Evolutionary conservation across 805 yeast genomes (phyloP), one percentile per base, ranked within the genome.

Genomic region (Candida arabinofermentans): DNA sequence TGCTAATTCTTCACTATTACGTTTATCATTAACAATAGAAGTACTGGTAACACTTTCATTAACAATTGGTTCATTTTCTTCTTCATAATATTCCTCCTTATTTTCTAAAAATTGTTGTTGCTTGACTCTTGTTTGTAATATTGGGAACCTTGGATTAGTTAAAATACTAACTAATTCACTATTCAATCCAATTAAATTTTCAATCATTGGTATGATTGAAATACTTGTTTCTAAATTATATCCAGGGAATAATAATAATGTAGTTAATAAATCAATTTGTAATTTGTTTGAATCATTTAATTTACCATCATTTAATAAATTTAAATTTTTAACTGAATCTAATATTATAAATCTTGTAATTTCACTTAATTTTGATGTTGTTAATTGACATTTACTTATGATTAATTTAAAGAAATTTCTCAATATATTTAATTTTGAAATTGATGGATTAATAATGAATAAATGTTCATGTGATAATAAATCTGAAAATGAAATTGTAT

Each of bases 91-190:
- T 19, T 54, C 54, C 23, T 48, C 53, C 18, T 45, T 33, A 19
- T 27, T 5, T n/a, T n/a, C 46, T 17, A 24, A 14, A 13, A 32
- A n/a, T 14, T 24, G 21, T 3, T 24, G 26, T 27, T 34, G 36
- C n/a, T 23, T 33, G 7, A 29, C 36, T 31, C 51, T 47, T 33
- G 38, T 24, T 9, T 63, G 54, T 12, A 62, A 40, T n/a, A 61
- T 34, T 3, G 96, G 96, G 51, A 87, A 75, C 53, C 93, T 70
- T 32, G 96, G 95, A 53, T 84, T 83, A 40, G 77, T 72, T 51
- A 86, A 69, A 1, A 83, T 68, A 54, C 86, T 77, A 32, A 81
- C 57, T 17, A 75, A 56, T 8, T 69, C 73, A 53, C 79, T 77
- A 32, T 66, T 59, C 12, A 71, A 61, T 3, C 69, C 70, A 44